These are phyloP conservation scores for Singerocomus inundabilis DNA, from an alignment of 1,284 basidiomycete species.

Conservation along the genomic window DNA sequence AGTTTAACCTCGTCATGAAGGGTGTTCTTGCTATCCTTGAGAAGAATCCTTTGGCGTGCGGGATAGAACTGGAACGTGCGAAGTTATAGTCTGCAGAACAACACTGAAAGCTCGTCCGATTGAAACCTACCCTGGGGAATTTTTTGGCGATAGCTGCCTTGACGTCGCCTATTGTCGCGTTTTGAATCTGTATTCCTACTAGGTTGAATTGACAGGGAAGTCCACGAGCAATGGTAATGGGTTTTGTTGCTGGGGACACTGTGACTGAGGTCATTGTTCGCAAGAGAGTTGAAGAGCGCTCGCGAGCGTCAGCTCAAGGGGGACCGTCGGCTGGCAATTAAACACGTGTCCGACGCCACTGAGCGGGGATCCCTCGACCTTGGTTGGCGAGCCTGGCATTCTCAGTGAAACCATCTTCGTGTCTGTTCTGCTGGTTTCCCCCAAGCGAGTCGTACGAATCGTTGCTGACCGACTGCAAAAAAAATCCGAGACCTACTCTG, in stretches of 20 bases:
- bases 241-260: conserved; percentile 47
- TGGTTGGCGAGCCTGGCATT: too few species aligned
- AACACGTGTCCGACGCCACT: too few species aligned
- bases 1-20: conserved; percentile 66
- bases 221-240: conserved; percentile 45
- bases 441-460: too few species aligned
- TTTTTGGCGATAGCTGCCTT: conserved; percentile 57
- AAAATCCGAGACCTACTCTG: too few species aligned
- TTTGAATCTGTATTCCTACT: conserved; percentile 41
- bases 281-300: neutral
- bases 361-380: too few species aligned
- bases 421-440: too few species aligned
- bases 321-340: too few species aligned
- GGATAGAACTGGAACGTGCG: conserved; percentile 54
- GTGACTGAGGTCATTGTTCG: conserved; percentile 58
- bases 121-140: conserved; percentile 52
- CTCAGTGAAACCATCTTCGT: too few species aligned
- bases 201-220: conserved; percentile 61
- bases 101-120: neutral
- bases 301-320: too few species aligned
- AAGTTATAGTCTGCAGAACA: neutral
- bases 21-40: conserved; percentile 58
- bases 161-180: conserved; percentile 56
- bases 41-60: conserved; percentile 71
- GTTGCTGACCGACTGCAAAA: too few species aligned